Conservation (phyloP, 768 basidiomycete species). For the Leucocoprinus birnbaumii region DNA sequence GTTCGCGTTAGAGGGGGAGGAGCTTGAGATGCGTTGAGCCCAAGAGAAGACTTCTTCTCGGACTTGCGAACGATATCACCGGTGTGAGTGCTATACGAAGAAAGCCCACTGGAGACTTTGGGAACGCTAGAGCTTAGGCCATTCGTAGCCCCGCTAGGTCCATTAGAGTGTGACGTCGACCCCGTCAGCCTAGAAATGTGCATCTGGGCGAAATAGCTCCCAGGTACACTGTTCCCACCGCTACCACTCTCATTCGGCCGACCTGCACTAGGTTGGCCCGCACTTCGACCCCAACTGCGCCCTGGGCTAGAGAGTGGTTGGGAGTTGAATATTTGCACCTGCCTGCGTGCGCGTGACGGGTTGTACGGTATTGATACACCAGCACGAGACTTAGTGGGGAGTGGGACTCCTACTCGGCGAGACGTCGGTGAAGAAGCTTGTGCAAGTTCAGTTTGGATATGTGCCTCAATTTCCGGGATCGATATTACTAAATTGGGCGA, state of each 20-base stretch:
- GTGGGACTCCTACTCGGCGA: conserved; percentile 77
- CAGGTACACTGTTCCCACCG: conserved; percentile 34
- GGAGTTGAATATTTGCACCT: conserved; percentile 81
- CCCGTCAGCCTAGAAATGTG: conserved; percentile 32
- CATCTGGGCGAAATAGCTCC: conserved; percentile 40
- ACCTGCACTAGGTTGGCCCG: conserved; percentile 19
- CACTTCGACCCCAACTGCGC: conserved; percentile 30
- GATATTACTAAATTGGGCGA: conserved; percentile 62
- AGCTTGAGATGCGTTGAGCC: conserved; percentile 1
- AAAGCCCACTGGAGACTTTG: conserved; percentile 37
- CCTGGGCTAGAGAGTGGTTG: conserved; percentile 69
- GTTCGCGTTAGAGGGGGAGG: conserved; percentile 6
- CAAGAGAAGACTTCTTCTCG: background rate
- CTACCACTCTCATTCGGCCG: conserved; percentile 28
- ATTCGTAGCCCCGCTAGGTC: conserved; percentile 24
- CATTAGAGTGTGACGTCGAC: conserved; percentile 18
- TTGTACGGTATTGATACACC: conserved; percentile 61
- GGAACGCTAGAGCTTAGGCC: conserved; percentile 38
- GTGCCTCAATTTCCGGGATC: conserved; percentile 76
- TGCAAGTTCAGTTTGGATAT: conserved; percentile 68
- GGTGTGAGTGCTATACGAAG: conserved; percentile 22
- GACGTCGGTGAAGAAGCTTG: conserved; percentile 71
- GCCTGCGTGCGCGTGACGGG: conserved; percentile 48
- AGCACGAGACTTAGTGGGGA: conserved; percentile 58
- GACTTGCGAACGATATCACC: conserved; percentile 1